Conservation (phyloP, 345 rosid species). For the Brassica cretica region DNA sequence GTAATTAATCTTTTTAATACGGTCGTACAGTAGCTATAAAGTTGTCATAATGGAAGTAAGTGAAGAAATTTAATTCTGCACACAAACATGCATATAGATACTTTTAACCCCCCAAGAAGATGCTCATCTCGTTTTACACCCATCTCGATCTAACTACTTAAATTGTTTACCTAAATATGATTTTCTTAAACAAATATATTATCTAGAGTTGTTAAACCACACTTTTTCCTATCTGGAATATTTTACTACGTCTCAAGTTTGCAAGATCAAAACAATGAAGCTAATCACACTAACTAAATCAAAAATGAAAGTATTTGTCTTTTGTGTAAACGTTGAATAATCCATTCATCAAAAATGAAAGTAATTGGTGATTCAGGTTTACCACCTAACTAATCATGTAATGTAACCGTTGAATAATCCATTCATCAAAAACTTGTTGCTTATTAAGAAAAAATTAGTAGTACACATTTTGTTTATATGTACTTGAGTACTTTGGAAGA, state of each 20-base stretch:
- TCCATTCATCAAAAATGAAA: neutral
- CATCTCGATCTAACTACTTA: constrained; percentile 15
- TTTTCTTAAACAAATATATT: neutral
- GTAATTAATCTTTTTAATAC: neutral
- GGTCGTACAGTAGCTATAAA: neutral
- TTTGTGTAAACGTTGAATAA: neutral
- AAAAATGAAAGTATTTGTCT: neutral
- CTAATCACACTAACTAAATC: neutral
- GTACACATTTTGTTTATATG: constrained; percentile 7
- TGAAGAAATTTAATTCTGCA: constrained; percentile 13
- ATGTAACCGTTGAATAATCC: neutral
- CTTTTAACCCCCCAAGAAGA: neutral
- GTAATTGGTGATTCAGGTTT: neutral
- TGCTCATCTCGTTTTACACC: constrained; percentile 28
- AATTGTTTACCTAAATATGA: neutral
- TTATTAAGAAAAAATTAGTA: neutral
- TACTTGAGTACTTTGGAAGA: constrained; percentile 14
- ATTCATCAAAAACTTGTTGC: neutral
- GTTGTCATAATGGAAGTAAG: constrained; percentile 30
- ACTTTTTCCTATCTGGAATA: neutral
- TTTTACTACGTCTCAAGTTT: neutral
- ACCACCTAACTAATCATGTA: neutral
- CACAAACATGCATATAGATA: constrained; percentile 30
- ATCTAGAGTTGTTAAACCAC: neutral
- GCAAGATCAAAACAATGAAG: neutral